Evolutionary conservation across 2,329 filamentous ascomycete genomes (phyloP).

Genomic region (Diaporthe vaccinii): DNA sequence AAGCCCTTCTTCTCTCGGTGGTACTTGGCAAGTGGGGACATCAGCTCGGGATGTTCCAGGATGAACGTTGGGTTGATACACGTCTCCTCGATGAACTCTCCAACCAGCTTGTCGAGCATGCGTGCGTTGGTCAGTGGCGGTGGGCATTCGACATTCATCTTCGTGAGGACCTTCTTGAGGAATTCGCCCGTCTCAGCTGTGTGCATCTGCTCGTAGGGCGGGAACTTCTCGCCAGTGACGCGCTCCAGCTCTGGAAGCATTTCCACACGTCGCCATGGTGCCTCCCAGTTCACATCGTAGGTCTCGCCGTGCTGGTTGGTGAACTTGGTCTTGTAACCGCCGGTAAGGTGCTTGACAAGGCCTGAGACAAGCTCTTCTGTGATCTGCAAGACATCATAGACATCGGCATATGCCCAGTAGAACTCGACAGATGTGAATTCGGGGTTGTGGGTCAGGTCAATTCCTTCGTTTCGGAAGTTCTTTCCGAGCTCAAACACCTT

Average conservation of each 20-base stretch:
- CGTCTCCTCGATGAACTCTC: conserved; percentile 94
- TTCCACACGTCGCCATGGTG: conserved; percentile 91
- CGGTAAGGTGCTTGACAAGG: conserved; percentile 90
- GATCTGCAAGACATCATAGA: conserved; percentile 90
- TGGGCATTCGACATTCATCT: conserved; percentile 90
- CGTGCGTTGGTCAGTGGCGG: conserved; percentile 93
- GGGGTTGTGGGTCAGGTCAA: conserved; percentile 95
- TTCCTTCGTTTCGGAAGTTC: conserved; percentile 94
- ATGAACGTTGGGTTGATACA: conserved; percentile 96
- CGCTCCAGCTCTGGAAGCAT: conserved; percentile 97
- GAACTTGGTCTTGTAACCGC: conserved; percentile 87
- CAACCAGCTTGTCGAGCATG: conserved; percentile 95
- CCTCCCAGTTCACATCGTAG: conserved; percentile 95
- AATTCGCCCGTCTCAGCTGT: conserved; percentile 91
- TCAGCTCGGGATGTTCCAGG: conserved; percentile 82
- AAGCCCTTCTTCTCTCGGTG: conserved; percentile 85
- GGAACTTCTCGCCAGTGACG: conserved; percentile 93
- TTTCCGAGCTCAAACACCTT: conserved; percentile 96
- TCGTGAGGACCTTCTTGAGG: conserved; percentile 85
- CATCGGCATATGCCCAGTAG: conserved; percentile 93
- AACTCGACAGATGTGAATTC: conserved; percentile 99
- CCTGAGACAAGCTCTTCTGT: conserved; percentile 94
- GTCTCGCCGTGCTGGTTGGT: conserved; percentile 87
- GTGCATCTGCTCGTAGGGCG: conserved; percentile 88
- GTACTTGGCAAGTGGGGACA: conserved; percentile 97